Evolutionary conservation across 2,329 filamentous ascomycete genomes (phyloP).

Genomic region (Nemania sp.): DNA sequence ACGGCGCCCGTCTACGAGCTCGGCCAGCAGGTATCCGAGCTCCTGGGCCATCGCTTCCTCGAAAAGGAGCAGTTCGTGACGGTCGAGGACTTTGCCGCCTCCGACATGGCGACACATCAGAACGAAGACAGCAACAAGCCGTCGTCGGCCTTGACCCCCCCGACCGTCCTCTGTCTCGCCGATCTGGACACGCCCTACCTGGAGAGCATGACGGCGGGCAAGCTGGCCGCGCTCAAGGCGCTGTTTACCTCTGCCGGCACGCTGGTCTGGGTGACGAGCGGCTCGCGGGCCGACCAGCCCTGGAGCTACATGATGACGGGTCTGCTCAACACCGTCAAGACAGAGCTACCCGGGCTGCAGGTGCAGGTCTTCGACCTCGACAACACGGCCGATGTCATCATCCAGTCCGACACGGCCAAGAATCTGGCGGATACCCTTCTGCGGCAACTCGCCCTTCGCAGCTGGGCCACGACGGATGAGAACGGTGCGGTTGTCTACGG

Average conservation of each 20-base stretch:
- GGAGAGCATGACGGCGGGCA: conserved; percentile 22
- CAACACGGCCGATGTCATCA: background rate
- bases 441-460: background rate
- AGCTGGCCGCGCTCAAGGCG: conserved; percentile 10
- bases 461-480: background rate
- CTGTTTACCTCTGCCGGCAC: background rate
- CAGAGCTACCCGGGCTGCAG: conserved; percentile 4
- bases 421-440: conserved; percentile 1
- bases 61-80: conserved; percentile 1
- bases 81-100: background rate
- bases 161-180: conserved; percentile 28
- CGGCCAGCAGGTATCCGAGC: background rate
- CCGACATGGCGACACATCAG: background rate
- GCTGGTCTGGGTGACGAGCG: conserved; percentile 16
- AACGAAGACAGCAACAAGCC: background rate
- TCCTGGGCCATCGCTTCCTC: background rate
- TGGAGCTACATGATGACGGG: conserved; percentile 9
- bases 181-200: conserved; percentile 39
- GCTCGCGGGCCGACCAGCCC: conserved; percentile 1
- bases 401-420: background rate
- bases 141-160: background rate
- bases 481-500: background rate
- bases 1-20: background rate
- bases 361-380: conserved; percentile 15
- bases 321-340: conserved; percentile 6